Base-by-base conservation (phyloP, 139 green algal genomes). In the Bryopsis sp. region DNA sequence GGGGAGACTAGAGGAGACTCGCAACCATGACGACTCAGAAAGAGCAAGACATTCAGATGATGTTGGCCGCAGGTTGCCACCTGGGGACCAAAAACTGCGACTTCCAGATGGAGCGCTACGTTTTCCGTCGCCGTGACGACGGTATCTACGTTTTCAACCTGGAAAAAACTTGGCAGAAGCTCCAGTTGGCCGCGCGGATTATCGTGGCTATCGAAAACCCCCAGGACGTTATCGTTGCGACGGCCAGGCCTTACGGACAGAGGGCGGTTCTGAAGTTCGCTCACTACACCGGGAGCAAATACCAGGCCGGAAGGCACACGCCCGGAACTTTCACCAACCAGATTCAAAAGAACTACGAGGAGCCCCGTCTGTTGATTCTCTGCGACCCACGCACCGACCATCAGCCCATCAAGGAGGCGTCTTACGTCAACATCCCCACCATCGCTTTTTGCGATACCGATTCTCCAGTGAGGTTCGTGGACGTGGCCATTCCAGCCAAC, bases 401-500 rank as follows among this genome's bases (percentile, higher is more conserved):
- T 76, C 94, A 99, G 92, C 91, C 94, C 47, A 94, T 97, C 74
- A 90, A 86, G 71, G 95, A 99, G 90, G 86, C 93, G 3, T 80
- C 89, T 35, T 97, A 98, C 79, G 87, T 96, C 79, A 99, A 99
- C 91, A 96, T 99, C 77, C 95, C 95, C 64, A 95, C 89, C 59
- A 99, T 99, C 70, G 93, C 94, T 2, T 99, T 99, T 85, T 96
- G 88, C 85, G 95, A 99, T 86, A 98, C 95, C 26, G 94, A 99
- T 85, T 97, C 90, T 15, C 81, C 90, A 3, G 79, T 97, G 74
- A 77, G 81, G 38, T 79, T 39, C 74, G 90, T 99, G 62, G 94
- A 99, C 78, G 82, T 99, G 24, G 95, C 93, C 71, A 99, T 99
- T 81, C 94, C 95, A 36, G 94, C 94, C 76, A 99, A 99, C 90